Evolutionary conservation across 1,284 basidiomycete genomes (phyloP), one percentile per base, ranked within the genome.

Genomic region (Cryptococcus hybrid): DNA sequence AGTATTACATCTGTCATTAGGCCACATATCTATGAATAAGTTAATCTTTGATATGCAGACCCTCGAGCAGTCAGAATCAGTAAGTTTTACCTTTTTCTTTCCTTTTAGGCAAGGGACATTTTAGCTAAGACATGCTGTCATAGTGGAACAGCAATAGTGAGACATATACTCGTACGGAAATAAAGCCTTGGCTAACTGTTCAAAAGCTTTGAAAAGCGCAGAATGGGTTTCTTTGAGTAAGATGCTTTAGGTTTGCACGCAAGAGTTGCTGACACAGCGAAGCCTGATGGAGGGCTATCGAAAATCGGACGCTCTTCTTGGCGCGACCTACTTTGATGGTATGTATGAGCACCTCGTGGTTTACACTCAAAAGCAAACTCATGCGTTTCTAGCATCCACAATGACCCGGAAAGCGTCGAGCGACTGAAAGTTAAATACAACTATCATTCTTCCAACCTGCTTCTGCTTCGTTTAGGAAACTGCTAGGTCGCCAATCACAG

Each of bases 131-230:
- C 18, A 18, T 18, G 18, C 18, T 18, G 18, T 47, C 30, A 53
- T 47, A 73, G 71, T 76, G 74, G 74, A 76, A 58, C 74, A 76
- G 57, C 74, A 76, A 58, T 76, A 75, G 69, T 75, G 18, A 18
- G 18, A 18, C 18, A 54, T 12, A 71, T 57, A 35, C 12, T 47
- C 24, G 18, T 6, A 35, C 15, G 36, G 49, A 39, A 13, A 40
- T 7, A 34, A 48, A 7, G 45, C 35, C 15, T 30, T 5, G 3
- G 5, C 51, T 52, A 44, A 55, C 35, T 11, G 35, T 4, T 24
- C 7, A 7, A 8, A 40, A 71, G 69, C 57, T 74, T 74, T 51
- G 71, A 72, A 49, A 74, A 74, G 55, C 61, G 71, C 3, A 56
- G 71, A 35, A 74, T 74, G 71, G 71, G 71, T 4, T 74, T 71